These are phyloP conservation scores for Cutaneotrichosporon cyanovorans DNA, from an alignment of 1,284 basidiomycete species.

Conservation along the genomic window DNA sequence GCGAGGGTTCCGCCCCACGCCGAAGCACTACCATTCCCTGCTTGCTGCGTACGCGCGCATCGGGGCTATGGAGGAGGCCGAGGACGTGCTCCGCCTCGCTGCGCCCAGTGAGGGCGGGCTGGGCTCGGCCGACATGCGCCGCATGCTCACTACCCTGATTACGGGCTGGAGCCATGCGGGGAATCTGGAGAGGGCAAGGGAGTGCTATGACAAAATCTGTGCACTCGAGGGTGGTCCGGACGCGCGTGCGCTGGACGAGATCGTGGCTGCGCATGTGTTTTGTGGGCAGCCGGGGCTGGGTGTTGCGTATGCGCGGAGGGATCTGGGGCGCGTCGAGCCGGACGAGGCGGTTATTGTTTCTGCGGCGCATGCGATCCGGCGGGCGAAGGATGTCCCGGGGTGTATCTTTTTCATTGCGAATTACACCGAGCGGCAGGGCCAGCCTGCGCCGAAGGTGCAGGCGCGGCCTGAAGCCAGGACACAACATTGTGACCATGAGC, in stretches of 20 bases:
- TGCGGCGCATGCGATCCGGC: slow-evolving; percentile 10
- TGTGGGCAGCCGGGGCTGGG: not conserved
- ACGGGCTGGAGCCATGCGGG: slow-evolving; percentile 10
- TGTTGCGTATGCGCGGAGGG: slow-evolving; percentile 4
- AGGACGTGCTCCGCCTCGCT: slow-evolving; percentile 25
- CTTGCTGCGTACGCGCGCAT: slow-evolving; percentile 32
- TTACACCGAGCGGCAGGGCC: not conserved
- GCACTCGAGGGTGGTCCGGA: not conserved
- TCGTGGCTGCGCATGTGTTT: slow-evolving; percentile 3
- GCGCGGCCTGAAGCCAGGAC: too few species aligned
- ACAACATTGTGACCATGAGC: too few species aligned
- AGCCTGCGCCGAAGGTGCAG: too few species aligned
- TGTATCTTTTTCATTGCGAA: slow-evolving; percentile 13
- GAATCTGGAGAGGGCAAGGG: slow-evolving; percentile 1
- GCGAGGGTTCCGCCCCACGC: slow-evolving; percentile 30
- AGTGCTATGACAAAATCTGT: slow-evolving; percentile 4
- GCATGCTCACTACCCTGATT: slow-evolving; percentile 26
- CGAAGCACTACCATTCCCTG: slow-evolving; percentile 29
- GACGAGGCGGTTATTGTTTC: slow-evolving; percentile 5
- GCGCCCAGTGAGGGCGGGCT: slow-evolving; percentile 6
- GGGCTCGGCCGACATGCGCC: slow-evolving; percentile 1
- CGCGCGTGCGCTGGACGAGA: slow-evolving; percentile 2
- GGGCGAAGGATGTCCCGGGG: slow-evolving; percentile 5
- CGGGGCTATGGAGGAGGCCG: slow-evolving; percentile 31
- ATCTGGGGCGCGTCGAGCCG: slow-evolving; percentile 3